Evolutionary conservation across 129 eudicot species (phyloP), one percentile per base, ranked within the genome.

Genomic region (Helianthus tuberosus): DNA sequence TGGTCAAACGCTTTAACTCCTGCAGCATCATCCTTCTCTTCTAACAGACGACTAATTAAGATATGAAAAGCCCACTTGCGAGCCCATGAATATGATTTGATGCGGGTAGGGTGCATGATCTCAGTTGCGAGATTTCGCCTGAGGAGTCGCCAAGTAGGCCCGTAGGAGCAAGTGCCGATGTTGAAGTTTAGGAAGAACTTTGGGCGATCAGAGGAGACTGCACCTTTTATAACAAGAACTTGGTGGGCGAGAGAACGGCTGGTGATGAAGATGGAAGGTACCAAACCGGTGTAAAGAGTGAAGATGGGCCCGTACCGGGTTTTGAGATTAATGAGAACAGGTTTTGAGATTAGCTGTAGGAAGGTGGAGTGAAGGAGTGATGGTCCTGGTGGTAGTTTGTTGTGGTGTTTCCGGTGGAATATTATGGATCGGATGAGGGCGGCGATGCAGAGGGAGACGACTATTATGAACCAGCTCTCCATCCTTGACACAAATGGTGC

Each of bases 331-430:
- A 76, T 27, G 74, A 86, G 55, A 58, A 68, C 17, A 3, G 39
- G 53, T 57, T 74, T 83, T n/a, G 44, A 29, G 35, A 29, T 55
- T 27, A 83, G 74, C 62, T 78, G 55, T 11, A 83, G 11, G 8
- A 76, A 32, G 71, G 8, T 73, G 13, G 64, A 80, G 68, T 11
- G 52, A 14, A 46, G 83, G 74, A 39, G 46, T 0, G 51, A 29
- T 5, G 95, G 90, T 1, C 90, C 95, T 25, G 95, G 95, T 15
- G 95, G 95, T 16, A 85, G 90, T 2, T 57, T 68, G 6, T 76
- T 61, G 38, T 36, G 29, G 63, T 25, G 6, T 6, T 17, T 60
- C n/a, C n/a, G 46, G 69, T 9, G 3, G 17, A 72, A 35, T 1
- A 70, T 1, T 12, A 71, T 15, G 49, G 83, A 36, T 72, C 25